Evolutionary conservation across 2,329 filamentous ascomycete species (phyloP), one percentile per base, ranked within the genome.

Genomic region (Penicillium aurantiogriseum): DNA sequence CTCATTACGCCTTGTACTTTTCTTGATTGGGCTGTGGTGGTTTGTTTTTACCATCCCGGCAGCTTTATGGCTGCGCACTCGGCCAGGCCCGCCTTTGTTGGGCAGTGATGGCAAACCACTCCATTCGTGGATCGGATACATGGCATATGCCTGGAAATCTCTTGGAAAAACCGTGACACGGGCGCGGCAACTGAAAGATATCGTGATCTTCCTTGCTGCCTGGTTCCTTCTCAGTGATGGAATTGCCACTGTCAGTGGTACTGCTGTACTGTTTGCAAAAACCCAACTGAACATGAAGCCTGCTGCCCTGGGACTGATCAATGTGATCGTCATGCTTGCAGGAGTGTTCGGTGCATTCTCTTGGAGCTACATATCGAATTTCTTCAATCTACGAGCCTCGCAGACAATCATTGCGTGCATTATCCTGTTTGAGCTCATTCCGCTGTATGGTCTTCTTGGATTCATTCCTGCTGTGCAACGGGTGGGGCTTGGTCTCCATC

Each of bases 221-320:
- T 99, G 94, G 94, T 97, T 99, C 71, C 82, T 99, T 31, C 83
- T 99, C 2, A 96, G 90, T 7, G 94, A 99, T 69, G 92, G 90
- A 42, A 92, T 97, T 62, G 94, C 94, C 8, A 97, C 94, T 0
- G 93, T 96, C 0, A 94, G 90, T 35, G 93, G 92, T 15, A 97
- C 94, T 0, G 94, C 94, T 0, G 92, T 97, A 29, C 81, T 99
- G 10, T 99, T 97, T 72, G 94, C 93, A 40, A 97, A 97, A 77
- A 97, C 93, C 0, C 86, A 92, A 62, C 80, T 99, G 10, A 85
- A 89, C 63, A 99, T 99, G 94, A 83, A 88, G 57, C 88, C 92
- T 0, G 91, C 91, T 74, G 90, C 90, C 2, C 78, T 99, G 25
- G 94, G 91, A 6, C 81, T 97, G 71, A 97, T 99, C 73, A 96